Base-by-base conservation (phyloP, 2,329 filamentous ascomycete genomes). In the Neofusicoccum cordaticola region DNA sequence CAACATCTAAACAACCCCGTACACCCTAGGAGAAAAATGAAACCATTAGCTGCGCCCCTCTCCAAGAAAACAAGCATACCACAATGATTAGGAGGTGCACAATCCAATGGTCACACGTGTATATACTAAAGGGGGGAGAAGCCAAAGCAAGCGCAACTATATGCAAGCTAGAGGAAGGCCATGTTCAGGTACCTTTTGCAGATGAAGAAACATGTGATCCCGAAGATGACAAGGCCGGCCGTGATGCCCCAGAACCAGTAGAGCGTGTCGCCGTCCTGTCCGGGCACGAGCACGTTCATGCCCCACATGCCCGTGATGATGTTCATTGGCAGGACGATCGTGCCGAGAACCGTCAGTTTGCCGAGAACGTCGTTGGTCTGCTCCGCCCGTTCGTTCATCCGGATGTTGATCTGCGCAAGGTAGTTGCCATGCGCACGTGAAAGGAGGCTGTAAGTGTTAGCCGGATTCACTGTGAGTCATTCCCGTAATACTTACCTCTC, bases 271-370 rank as follows among this genome's bases (percentile, higher is more conserved):
- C 88, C 81, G 51, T 94, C 90, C 77, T 98, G 94, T 1, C 95
- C 95, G 0, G 95, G 95, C 0, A 99, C 95, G 83, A 92, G 92
- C 41, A 94, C 91, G 82, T 99, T 99, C 94, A 98, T 98, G 60
- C 94, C 95, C 93, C 94, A 99, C 72, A 98, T 88, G 70, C 95
- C 95, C 2, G 95, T 98, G 72, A 99, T 94, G 74, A 99, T 96
- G 76, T 99, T 99, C 93, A 99, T 97, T 11, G 95, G 95, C 64
- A 99, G 82, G 2, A 99, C 94, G 70, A 99, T 98, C 5, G 95
- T 99, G 68, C 95, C 95, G 1, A 99, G 84, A 0, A 99, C 95
- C 0, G 95, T 98, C 66, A 99, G 85, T 77, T 95, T 97, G 68
- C 93, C 93, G 12, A 99, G 85, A 1, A 97, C 93, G 75, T 99